phyloP scores from a whole-genome alignment of 2,329 filamentous ascomycete species.

The Nothomitra cinnamomea region DNA sequence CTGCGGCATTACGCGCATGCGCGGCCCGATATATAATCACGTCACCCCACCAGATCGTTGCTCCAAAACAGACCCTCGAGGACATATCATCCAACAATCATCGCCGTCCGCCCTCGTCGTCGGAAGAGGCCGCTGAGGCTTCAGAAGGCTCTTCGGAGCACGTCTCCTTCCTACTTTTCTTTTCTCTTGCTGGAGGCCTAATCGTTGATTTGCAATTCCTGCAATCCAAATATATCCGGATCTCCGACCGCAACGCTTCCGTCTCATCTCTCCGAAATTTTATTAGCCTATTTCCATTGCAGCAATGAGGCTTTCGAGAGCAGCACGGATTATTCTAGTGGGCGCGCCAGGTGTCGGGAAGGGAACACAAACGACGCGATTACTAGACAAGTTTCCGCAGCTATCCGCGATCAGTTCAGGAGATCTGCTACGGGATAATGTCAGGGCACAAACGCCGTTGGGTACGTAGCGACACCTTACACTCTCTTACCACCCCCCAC shows the following conservation, averaged over 20 bases:
- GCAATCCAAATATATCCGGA: no score
- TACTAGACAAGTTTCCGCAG: conserved; percentile 75
- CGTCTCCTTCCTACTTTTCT: not conserved
- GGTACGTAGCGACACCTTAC: conserved; percentile 34
- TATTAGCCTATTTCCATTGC: conserved; percentile 7
- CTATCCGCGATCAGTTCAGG: conserved; percentile 86
- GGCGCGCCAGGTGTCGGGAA: conserved; percentile 96
- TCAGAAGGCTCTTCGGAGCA: no score
- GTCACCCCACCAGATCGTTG: not conserved
- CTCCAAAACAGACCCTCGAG: not conserved
- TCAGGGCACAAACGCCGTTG: conserved; percentile 70
- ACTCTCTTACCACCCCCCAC: no score
- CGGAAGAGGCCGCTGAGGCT: no score
- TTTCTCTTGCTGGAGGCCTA: not conserved
- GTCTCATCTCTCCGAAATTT: not conserved
- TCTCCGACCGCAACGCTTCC: no score
- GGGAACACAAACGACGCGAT: conserved; percentile 81
- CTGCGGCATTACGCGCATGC: no score
- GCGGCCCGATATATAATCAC: no score
- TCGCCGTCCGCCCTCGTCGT: not conserved
- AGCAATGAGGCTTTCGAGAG: conserved; percentile 46
- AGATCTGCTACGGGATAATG: conserved; percentile 82
- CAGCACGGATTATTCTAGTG: conserved; percentile 84
- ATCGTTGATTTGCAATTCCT: not conserved
- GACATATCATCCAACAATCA: not conserved